Conservation (phyloP, 2,329 filamentous ascomycete genomes). For the Penicillium brasilianum region DNA sequence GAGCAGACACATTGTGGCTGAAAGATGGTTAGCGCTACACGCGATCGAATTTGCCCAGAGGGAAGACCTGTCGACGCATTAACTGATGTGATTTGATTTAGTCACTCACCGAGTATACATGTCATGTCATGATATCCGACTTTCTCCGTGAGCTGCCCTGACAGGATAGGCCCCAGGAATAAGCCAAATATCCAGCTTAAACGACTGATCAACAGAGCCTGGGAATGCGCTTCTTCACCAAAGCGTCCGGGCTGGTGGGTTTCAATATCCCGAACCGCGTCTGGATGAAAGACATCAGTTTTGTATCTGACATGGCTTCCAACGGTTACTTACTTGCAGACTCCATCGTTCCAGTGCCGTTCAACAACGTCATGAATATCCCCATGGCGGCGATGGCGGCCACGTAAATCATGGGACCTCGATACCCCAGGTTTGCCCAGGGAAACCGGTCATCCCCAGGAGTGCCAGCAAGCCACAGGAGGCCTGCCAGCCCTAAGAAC, state of each 20-base stretch:
- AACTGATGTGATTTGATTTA: neutral
- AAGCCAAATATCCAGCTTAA: neutral
- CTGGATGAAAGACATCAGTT: neutral
- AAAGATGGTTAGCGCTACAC: neutral
- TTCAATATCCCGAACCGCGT: neutral
- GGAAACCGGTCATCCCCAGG: constrained; percentile 36
- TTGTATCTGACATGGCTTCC: neutral
- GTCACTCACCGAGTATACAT: neutral
- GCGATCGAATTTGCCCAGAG: neutral
- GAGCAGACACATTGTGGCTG: neutral
- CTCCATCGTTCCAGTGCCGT: constrained; percentile 37
- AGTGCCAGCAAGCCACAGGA: constrained; percentile 36
- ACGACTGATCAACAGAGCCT: constrained; percentile 2
- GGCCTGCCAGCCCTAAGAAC: constrained; percentile 29
- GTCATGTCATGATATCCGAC: neutral
- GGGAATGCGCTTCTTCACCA: neutral
- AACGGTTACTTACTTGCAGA: constrained; percentile 32
- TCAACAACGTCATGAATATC: constrained; percentile 31
- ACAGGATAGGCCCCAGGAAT: constrained; percentile 1
- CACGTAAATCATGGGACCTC: constrained; percentile 32
- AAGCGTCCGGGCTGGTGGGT: neutral
- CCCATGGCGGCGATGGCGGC: constrained; percentile 28
- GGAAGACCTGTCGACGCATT: neutral
- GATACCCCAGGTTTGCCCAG: constrained; percentile 27
- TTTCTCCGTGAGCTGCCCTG: neutral